Conservation (phyloP, 2,329 filamentous ascomycete genomes). For the Penicillium sp. region DNA sequence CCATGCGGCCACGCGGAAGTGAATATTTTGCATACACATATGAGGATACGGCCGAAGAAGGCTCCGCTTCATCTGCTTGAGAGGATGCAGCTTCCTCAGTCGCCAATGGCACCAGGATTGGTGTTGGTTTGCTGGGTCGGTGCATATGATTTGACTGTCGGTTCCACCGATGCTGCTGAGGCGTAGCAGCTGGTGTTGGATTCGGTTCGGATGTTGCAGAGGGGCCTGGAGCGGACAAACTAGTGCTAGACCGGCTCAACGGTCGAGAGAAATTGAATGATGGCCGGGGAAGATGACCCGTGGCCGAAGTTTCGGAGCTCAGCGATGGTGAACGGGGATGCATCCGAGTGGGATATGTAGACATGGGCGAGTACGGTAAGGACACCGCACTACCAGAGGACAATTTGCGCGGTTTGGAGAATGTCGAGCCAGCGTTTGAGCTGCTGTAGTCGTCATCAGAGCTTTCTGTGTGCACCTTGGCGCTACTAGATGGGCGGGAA, state of each 20-base stretch:
- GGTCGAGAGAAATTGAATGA: slow-evolving; percentile 95
- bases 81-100: slow-evolving; percentile 21
- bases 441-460: slow-evolving; percentile 69
- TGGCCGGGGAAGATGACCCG: slow-evolving; percentile 64
- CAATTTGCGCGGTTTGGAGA: slow-evolving; percentile 72
- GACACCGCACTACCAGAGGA: slow-evolving; percentile 70
- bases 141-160: slow-evolving; percentile 21
- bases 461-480: slow-evolving; percentile 64
- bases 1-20: slow-evolving; percentile 76
- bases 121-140: slow-evolving; percentile 32
- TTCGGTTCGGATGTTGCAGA: slow-evolving; percentile 32
- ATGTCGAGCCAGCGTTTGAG: slow-evolving; percentile 59
- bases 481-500: slow-evolving; percentile 48
- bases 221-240: slow-evolving; percentile 36
- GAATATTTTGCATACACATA: slow-evolving; percentile 86
- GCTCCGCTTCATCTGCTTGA: slow-evolving; percentile 28
- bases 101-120: slow-evolving; percentile 34
- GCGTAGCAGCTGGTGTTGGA: slow-evolving; percentile 40
- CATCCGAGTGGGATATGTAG: slow-evolving; percentile 59
- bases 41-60: slow-evolving; percentile 60
- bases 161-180: slow-evolving; percentile 18
- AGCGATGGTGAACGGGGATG: slow-evolving; percentile 80
- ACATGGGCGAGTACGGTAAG: slow-evolving; percentile 62
- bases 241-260: slow-evolving; percentile 61
- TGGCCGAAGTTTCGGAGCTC: slow-evolving; percentile 75